phyloP scores from a whole-genome alignment of 805 yeast species.

The Starmerella apicola region DNA sequence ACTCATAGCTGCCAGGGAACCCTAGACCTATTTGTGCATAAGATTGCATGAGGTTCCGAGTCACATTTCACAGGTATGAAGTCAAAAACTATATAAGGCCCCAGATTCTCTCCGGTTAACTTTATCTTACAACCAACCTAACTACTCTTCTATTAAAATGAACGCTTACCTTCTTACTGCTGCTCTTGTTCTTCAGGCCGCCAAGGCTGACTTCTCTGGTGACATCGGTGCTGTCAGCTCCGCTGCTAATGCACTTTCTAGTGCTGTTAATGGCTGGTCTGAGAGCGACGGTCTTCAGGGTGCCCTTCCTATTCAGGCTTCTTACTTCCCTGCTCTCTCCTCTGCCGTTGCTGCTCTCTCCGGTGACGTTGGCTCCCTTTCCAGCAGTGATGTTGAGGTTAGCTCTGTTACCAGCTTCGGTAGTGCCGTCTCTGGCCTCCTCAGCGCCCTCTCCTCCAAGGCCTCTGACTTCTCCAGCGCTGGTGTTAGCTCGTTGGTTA shows the following conservation, averaged over 20 bases:
- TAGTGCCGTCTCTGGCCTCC: constrained; percentile 16
- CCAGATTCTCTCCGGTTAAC: too few species aligned
- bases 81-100: too few species aligned
- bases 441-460: constrained; percentile 20
- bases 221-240: constrained; percentile 13
- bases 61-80: too few species aligned
- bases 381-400: constrained; percentile 13
- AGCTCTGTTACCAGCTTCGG: constrained; percentile 8
- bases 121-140: too few species aligned
- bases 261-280: constrained; percentile 14
- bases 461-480: constrained; percentile 20
- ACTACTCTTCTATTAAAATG: constrained; percentile 12
- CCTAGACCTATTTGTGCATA: too few species aligned
- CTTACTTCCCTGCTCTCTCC: constrained; percentile 17
- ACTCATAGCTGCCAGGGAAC: too few species aligned
- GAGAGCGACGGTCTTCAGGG: constrained; percentile 22
- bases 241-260: constrained; percentile 12
- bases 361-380: constrained; percentile 7
- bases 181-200: constrained; percentile 16
- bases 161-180: constrained; percentile 17
- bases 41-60: too few species aligned
- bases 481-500: constrained; percentile 20
- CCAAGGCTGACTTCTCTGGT: constrained; percentile 14
- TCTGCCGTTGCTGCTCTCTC: constrained; percentile 16
- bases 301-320: constrained; percentile 25